Evolutionary conservation across 495 filamentous ascomycete species (phyloP).

Genomic region (Talaromyces stipitatus): DNA sequence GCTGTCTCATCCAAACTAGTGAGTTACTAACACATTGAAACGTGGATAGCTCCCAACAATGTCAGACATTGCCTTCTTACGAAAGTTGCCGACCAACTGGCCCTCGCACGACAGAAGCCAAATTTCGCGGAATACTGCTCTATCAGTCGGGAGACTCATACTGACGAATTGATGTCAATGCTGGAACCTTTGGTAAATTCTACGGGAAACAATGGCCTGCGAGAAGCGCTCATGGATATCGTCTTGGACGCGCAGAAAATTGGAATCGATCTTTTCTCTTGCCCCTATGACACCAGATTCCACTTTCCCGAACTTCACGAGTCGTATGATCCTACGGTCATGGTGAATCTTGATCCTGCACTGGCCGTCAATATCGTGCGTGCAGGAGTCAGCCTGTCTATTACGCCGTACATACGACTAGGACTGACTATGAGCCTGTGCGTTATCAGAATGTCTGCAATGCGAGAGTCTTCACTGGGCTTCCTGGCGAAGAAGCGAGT

Average conservation of each 20-base stretch:
- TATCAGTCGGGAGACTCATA: constrained; percentile 3
- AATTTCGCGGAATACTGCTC: constrained; percentile 14
- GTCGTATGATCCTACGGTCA: constrained; percentile 18
- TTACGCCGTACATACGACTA: not conserved
- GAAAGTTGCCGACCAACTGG: not conserved
- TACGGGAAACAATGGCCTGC: not conserved
- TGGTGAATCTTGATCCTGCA: constrained; percentile 17
- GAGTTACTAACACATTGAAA: not conserved
- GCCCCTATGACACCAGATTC: constrained; percentile 13
- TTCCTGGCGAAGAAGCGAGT: not conserved
- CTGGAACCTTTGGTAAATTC: not conserved
- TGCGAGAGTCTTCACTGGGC: not conserved
- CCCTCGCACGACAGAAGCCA: constrained; percentile 3
- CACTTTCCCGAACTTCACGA: constrained; percentile 19
- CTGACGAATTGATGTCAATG: not conserved
- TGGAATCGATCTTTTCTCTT: not conserved
- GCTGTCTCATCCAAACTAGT: not conserved
- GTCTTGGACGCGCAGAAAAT: not conserved
- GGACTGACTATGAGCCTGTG: not conserved
- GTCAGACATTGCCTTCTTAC: not conserved
- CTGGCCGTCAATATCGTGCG: not conserved
- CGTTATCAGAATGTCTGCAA: not conserved
- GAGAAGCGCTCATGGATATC: not conserved
- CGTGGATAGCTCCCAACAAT: not conserved
- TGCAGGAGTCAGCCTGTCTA: not conserved